Evolutionary conservation across 176 grass and related monocot genomes (phyloP).

Genomic region (Chloris gayana): DNA sequence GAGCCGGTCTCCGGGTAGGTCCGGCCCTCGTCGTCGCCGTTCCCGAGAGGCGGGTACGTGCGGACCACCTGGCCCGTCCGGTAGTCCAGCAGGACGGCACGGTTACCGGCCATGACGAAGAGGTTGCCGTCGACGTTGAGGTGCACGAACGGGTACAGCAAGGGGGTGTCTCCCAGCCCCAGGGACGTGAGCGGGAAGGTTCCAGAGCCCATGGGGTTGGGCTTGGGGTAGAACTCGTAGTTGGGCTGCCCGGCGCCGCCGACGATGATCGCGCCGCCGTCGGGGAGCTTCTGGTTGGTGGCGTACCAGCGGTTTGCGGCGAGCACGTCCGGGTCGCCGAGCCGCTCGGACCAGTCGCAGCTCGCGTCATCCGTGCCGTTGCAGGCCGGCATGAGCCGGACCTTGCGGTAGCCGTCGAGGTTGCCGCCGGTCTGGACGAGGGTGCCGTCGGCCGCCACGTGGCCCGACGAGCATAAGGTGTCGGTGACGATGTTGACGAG

Average conservation of each 20-base stretch:
- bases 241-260: no score
- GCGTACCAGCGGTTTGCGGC: no score
- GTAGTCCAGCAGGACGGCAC: conserved; percentile 71
- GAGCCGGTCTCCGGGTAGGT: no score
- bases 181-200: conserved; percentile 36
- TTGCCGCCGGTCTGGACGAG: conserved; percentile 80
- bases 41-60: no score
- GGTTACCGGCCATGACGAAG: conserved; percentile 81
- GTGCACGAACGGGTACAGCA: conserved; percentile 83
- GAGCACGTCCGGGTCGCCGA: no score
- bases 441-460: conserved; percentile 63
- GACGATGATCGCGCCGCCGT: no score
- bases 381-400: conserved; percentile 64
- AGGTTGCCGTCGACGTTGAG: conserved; percentile 85
- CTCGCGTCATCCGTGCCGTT: no score
- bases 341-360: no score
- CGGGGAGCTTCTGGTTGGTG: no score
- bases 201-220: no score
- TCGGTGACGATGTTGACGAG: conserved; percentile 66
- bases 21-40: no score
- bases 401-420: conserved; percentile 66
- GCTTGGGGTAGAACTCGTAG: conserved; percentile 84
- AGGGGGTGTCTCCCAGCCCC: conserved; percentile 82
- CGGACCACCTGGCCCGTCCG: conserved; percentile 52
- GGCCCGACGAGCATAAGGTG: conserved; percentile 81